Conservation (phyloP, 352 stramenopile species). For the Globisporangium acanthophoron region DNA sequence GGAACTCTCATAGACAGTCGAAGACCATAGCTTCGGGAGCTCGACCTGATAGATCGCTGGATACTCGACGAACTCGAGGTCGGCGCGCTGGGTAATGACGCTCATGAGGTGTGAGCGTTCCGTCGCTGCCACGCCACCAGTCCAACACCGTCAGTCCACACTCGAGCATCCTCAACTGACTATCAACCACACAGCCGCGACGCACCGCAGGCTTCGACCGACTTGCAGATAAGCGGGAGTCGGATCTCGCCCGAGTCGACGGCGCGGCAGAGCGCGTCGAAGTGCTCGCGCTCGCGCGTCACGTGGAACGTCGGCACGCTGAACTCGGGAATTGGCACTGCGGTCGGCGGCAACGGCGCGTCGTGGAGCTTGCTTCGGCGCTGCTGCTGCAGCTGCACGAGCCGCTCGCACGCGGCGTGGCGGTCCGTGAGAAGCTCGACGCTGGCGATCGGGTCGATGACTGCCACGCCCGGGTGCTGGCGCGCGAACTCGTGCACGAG, state of each 20-base stretch:
- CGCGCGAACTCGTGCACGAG: constrained; percentile 45
- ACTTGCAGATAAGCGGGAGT: constrained; percentile 81
- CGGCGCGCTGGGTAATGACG: constrained; percentile 59
- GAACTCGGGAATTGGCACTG: constrained; percentile 19
- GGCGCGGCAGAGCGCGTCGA: constrained; percentile 26
- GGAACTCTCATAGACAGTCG: background rate
- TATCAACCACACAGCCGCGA: background rate
- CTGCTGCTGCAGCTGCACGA: constrained; percentile 15
- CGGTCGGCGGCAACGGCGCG: constrained; percentile 13
- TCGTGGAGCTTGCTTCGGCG: constrained; percentile 8
- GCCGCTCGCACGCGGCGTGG: constrained; percentile 48
- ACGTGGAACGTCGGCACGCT: constrained; percentile 48
- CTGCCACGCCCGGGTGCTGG: constrained; percentile 35
- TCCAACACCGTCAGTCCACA: background rate
- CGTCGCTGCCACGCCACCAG: constrained; percentile 35
- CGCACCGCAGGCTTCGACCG: constrained; percentile 74
- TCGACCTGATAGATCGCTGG: constrained; percentile 65
- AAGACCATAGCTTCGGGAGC: background rate
- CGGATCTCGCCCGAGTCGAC: constrained; percentile 33
- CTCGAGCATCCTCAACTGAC: background rate
- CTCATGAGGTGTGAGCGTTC: constrained; percentile 83
- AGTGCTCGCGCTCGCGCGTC: constrained; percentile 31
- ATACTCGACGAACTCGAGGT: constrained; percentile 51
- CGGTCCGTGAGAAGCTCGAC: constrained; percentile 70
- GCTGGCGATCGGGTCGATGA: constrained; percentile 68